Base-by-base conservation (phyloP, 2,329 filamentous ascomycete species). In the Fusarium globosum region DNA sequence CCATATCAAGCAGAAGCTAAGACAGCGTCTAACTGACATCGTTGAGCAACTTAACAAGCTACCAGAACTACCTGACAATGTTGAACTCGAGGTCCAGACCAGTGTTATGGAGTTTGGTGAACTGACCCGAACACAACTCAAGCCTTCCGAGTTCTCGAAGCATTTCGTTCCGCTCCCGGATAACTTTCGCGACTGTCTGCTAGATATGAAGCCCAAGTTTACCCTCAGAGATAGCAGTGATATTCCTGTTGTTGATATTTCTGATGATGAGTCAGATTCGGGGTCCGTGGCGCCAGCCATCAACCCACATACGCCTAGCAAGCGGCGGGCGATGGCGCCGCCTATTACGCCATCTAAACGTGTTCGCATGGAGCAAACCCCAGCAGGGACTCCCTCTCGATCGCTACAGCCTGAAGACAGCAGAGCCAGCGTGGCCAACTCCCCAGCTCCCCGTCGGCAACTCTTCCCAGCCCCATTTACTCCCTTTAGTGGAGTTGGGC, bases 41-140 rank as follows among this genome's bases (percentile, higher is more conserved):
- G 84, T 89, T 3, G 74, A 77, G 0, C 83, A 92, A 63, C 85
- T 97, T 0, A 72, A 79, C 1, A 82, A 81, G 0, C 86, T 95
- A 0, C 93, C 93, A 0, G 91, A 94, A 42, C 87, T 93, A 0
- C 92, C 92, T 0, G 81, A 84, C 0, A 93, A 94, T 48, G 88
- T 94, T 0, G 87, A 91, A n/a, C 84, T 91, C 0, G 89, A 91
- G 15, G 86, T 97, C 0, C 87, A 87, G 26, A 86, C 87, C 4
- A 88, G 89, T 16, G 79, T 96, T 0, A 83, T 85, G 18, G 83
- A 83, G 1, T 91, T 96, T 68, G 86, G 88, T 0, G 82, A 84
- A 0, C 84, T 87, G 9, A 82, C 83, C 0, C 83, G 90, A 2
- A 81, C 93, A 11, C 84, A 87, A 26, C 86, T 86, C 11, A 70